phyloP scores from a whole-genome alignment of 1,139 yeast genomes.

The Yamadazyma blattariae region DNA sequence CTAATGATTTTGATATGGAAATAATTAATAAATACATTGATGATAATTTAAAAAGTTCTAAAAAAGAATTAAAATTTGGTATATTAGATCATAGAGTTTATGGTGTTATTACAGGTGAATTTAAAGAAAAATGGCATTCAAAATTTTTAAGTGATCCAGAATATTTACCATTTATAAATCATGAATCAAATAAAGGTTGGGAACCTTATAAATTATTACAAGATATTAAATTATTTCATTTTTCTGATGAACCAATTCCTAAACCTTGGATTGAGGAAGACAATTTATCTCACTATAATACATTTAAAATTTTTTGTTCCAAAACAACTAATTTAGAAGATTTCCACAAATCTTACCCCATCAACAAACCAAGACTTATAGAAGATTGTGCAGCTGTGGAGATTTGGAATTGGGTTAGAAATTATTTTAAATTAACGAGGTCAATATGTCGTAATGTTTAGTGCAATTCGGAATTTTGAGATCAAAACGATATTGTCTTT shows the following conservation, averaged over 20 bases:
- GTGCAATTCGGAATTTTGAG: conserved; percentile 1
- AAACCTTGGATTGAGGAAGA: conserved; percentile 42
- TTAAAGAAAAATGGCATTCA: conserved; percentile 28
- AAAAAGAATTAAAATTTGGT: conserved; percentile 18
- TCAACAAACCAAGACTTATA: conserved; percentile 26
- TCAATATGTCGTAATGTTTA: background rate
- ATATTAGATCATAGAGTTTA: conserved; percentile 46
- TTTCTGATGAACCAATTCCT: conserved; percentile 46
- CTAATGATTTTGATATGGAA: conserved; percentile 49
- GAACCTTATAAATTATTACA: conserved; percentile 19
- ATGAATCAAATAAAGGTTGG: conserved; percentile 25
- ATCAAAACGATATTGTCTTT: too few species aligned
- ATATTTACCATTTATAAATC: conserved; percentile 26
- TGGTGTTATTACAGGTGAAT: conserved; percentile 50
- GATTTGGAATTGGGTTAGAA: conserved; percentile 29
- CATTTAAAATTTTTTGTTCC: conserved; percentile 24
- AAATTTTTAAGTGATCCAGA: conserved; percentile 30
- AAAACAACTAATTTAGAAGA: conserved; percentile 14
- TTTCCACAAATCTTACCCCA: conserved; percentile 20
- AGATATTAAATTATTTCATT: conserved; percentile 33
- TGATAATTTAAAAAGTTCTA: conserved; percentile 2
- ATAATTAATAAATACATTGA: conserved; percentile 35
- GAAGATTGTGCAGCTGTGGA: conserved; percentile 33
- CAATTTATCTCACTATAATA: conserved; percentile 21
- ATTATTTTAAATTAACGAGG: conserved; percentile 1